Percentiles rank a stretch among this genome's conserved stretches.
These are phyloP conservation scores for Agaricus subrufescens DNA, from an alignment of 768 basidiomycete species.

Conservation along the genomic window DNA sequence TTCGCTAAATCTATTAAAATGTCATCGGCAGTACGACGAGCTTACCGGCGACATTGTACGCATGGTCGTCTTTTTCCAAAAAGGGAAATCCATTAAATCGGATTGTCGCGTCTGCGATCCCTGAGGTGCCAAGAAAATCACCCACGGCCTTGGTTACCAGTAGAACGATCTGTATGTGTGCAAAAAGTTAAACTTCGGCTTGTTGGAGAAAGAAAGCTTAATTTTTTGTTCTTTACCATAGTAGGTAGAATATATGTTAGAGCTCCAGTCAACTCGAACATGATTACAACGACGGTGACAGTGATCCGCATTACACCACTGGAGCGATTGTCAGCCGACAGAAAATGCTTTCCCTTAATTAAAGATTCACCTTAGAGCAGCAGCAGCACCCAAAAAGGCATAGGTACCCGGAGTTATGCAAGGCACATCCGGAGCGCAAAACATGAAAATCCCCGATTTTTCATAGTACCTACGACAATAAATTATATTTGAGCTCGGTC, in stretches of 20 bases:
- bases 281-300: constrained; percentile 96
- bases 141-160: constrained; percentile 96
- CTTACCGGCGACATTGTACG: constrained; percentile 86
- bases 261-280: constrained; percentile 98
- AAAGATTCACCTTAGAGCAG: constrained; percentile 70
- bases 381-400: constrained; percentile 95
- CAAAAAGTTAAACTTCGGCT: constrained; percentile 10
- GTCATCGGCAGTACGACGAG: constrained; percentile 1
- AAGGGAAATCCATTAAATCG: constrained; percentile 96
- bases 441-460: constrained; percentile 80
- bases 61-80: constrained; percentile 92
- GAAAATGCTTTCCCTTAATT: not conserved
- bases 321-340: constrained; percentile 4
- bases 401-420: constrained; percentile 99
- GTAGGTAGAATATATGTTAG: constrained; percentile 95
- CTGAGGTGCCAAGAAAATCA: constrained; percentile 87
- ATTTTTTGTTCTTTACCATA: constrained; percentile 58
- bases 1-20: not conserved
- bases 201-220: not conserved
- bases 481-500: constrained; percentile 1
- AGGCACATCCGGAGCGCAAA: constrained; percentile 87
- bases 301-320: constrained; percentile 98
- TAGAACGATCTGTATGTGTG: constrained; percentile 72
- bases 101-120: constrained; percentile 97
- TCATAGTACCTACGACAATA: constrained; percentile 65